These are phyloP conservation scores for Naganishia friedmannii DNA, from an alignment of 768 basidiomycete species.

Conservation along the genomic window DNA sequence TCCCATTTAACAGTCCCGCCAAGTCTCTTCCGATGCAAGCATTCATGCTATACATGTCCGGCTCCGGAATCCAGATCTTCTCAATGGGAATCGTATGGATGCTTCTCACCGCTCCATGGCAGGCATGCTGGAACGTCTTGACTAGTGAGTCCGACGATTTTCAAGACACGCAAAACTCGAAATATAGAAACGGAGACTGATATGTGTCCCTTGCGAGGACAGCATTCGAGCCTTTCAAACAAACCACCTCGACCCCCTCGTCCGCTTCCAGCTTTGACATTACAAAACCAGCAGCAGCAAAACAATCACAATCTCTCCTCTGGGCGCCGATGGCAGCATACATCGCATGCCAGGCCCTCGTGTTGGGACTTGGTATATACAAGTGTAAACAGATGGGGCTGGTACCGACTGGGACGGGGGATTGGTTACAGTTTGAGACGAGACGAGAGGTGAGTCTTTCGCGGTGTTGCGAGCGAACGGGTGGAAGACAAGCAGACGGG, in stretches of 20 bases:
- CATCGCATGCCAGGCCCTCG: conserved; percentile 47
- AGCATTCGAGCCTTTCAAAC: conserved; percentile 29
- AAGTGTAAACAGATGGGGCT: conserved; percentile 92
- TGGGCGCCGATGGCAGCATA: conserved; percentile 45
- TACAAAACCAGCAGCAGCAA: conserved; percentile 20
- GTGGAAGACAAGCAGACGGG: too few species aligned
- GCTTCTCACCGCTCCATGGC: conserved; percentile 81
- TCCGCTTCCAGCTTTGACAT: neutral
- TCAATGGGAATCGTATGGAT: conserved; percentile 95
- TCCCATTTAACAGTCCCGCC: conserved; percentile 58
- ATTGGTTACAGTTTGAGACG: conserved; percentile 92
- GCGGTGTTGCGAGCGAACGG: too few species aligned
- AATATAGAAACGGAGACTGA: too few species aligned
- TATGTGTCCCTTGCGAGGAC: neutral
- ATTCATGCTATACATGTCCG: conserved; percentile 98
- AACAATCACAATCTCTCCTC: conserved; percentile 34
- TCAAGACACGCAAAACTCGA: too few species aligned
- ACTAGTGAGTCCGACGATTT: conserved; percentile 66
- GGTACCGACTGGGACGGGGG: conserved; percentile 81
- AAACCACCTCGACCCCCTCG: conserved; percentile 10
- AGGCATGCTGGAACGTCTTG: conserved; percentile 75
- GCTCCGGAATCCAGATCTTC: conserved; percentile 90
- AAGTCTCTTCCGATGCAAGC: conserved; percentile 95
- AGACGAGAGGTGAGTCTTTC: conserved; percentile 65
- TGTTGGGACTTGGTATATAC: conserved; percentile 77